Conservation (phyloP, 129 eudicot genomes). For the Mikania micrantha region DNA sequence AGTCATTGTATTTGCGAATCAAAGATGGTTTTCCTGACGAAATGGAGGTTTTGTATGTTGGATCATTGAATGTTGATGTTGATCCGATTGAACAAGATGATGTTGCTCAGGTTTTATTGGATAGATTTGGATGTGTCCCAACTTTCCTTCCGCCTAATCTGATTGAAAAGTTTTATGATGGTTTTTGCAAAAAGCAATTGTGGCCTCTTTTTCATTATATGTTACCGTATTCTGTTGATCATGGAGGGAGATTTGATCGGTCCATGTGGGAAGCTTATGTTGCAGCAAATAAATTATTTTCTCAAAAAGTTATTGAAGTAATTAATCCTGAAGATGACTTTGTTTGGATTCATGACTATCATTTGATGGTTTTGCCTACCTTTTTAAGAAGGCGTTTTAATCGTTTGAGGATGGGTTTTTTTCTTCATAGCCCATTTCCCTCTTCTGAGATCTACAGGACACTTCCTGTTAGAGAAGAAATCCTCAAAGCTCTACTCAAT, state of each 20-base stretch:
- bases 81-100: constrained; percentile 72
- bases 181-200: constrained; percentile 66
- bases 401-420: constrained; percentile 72
- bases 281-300: constrained; percentile 53
- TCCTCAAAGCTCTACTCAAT: constrained; percentile 57
- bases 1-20: constrained; percentile 47
- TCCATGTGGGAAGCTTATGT: constrained; percentile 74
- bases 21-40: constrained; percentile 74
- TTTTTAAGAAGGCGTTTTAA: constrained; percentile 68
- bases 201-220: constrained; percentile 81
- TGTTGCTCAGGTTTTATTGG: constrained; percentile 56
- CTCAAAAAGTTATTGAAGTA: constrained; percentile 74
- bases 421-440: constrained; percentile 76
- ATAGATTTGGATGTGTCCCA: constrained; percentile 60
- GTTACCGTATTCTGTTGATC: constrained; percentile 63
- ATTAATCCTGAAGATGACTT: constrained; percentile 71
- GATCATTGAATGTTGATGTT: constrained; percentile 58
- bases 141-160: constrained; percentile 58
- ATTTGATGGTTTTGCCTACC: constrained; percentile 71
- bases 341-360: constrained; percentile 82
- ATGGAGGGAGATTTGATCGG: constrained; percentile 67
- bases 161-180: constrained; percentile 54
- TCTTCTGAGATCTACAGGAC: constrained; percentile 79
- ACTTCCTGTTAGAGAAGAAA: constrained; percentile 81
- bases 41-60: constrained; percentile 74